phyloP scores from a whole-genome alignment of 208 protist genomes.

The Herpetomonas tarakana region DNA sequence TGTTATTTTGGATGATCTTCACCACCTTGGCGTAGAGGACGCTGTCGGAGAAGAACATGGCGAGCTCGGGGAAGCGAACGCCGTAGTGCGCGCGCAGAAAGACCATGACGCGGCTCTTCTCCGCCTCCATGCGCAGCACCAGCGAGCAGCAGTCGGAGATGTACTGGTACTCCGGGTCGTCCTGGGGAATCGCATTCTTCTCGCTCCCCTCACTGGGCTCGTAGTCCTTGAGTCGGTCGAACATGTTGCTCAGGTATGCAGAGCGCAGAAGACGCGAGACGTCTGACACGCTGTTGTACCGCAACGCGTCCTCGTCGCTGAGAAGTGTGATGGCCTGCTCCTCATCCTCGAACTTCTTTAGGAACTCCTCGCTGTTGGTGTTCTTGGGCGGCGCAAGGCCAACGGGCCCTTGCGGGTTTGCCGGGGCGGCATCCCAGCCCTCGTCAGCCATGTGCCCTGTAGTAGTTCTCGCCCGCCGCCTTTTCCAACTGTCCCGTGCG shows the following conservation, averaged over 20 bases:
- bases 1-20: constrained; percentile 78
- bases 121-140: constrained; percentile 85
- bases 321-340: constrained; percentile 22
- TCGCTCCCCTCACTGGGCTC: constrained; percentile 31
- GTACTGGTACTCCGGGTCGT: constrained; percentile 88
- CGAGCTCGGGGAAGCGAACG: constrained; percentile 85
- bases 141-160: constrained; percentile 86
- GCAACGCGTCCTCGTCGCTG: constrained; percentile 78
- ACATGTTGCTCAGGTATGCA: constrained; percentile 69
- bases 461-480: too few species aligned
- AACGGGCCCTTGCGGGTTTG: background rate
- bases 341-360: constrained; percentile 30
- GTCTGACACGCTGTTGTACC: constrained; percentile 78
- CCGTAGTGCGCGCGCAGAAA: constrained; percentile 88
- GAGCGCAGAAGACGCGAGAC: constrained; percentile 78
- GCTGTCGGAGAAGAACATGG: constrained; percentile 83
- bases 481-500: too few species aligned
- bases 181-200: constrained; percentile 81
- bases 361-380: constrained; percentile 8
- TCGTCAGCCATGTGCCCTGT: constrained; percentile 54
- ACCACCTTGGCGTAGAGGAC: constrained; percentile 86
- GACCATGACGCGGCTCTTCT: constrained; percentile 85
- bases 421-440: constrained; percentile 50
- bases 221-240: constrained; percentile 73
- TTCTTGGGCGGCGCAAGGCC: background rate